Percentiles rank a stretch among this genome's conserved stretches.
Evolutionary conservation across 1,139 yeast species (phyloP).

Genomic region (Scheffersomyces lignicola): DNA sequence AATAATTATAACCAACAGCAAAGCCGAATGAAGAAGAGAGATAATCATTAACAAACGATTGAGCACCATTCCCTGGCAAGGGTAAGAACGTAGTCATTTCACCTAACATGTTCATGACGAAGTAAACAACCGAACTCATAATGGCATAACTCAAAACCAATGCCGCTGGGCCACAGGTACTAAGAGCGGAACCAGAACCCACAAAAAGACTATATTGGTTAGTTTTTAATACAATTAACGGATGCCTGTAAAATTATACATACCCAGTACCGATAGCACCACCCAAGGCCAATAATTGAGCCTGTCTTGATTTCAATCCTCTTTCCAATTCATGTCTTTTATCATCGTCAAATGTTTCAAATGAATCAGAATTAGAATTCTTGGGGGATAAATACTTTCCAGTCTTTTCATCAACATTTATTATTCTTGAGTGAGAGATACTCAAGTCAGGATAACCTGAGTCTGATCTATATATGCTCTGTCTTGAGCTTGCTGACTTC

Average conservation of each 20-base stretch:
- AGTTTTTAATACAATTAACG: no score
- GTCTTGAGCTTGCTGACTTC: slow-evolving; percentile 15
- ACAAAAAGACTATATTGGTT: no score
- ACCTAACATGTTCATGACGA: slow-evolving; percentile 58
- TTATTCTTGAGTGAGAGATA: slow-evolving; percentile 33
- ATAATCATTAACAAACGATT: slow-evolving; percentile 37
- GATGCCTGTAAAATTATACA: no score
- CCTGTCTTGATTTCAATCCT: slow-evolving; percentile 40
- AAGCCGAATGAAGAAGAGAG: slow-evolving; percentile 40
- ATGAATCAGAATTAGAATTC: slow-evolving; percentile 18
- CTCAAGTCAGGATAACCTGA: slow-evolving; percentile 8
- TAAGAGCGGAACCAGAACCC: slow-evolving; percentile 49
- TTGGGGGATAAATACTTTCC: slow-evolving; percentile 27
- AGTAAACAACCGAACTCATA: slow-evolving; percentile 53
- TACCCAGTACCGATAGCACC: slow-evolving; percentile 48
- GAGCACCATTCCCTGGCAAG: slow-evolving; percentile 45
- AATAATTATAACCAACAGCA: slow-evolving; percentile 51
- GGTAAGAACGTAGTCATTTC: slow-evolving; percentile 66
- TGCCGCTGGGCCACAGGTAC: slow-evolving; percentile 52
- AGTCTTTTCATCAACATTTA: slow-evolving; percentile 28
- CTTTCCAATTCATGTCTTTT: slow-evolving; percentile 26
- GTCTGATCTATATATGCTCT: slow-evolving; percentile 18
- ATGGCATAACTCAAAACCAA: slow-evolving; percentile 47
- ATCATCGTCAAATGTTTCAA: slow-evolving; percentile 17
- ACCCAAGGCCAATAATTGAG: slow-evolving; percentile 38